Evolutionary conservation across 1,284 basidiomycete genomes (phyloP), one percentile per base, ranked within the genome.

Genomic region (Athelia psychrophila): DNA sequence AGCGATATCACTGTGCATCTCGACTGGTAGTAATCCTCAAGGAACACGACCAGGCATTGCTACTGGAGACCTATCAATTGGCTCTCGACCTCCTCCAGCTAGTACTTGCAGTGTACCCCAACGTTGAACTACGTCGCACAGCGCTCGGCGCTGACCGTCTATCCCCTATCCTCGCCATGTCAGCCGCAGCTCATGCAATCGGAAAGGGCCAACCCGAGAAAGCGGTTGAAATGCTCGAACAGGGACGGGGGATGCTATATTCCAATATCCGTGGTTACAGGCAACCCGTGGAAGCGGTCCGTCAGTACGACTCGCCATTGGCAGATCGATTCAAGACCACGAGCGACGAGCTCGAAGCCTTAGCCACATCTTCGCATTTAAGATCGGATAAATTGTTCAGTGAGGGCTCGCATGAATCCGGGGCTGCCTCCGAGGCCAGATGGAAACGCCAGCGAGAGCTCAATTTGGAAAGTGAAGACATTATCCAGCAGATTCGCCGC

Each of bases 181-280:
- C 74, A 50, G 69, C 70, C n/a, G 71, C 70, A 3, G 58, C 66
- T 13, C 67, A 61, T 53, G 61, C 66, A 2, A 70, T 76, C 20
- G 65, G 65, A 1, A 20, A 59, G 13, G 56, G 58, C 8, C 63
- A 72, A 48, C 68, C 71, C 49, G 54, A 63, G 8, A 50, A 57
- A 16, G 68, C 69, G 3, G 57, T 81, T 9, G 68, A 68, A 36
- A 48, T 68, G 19, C 54, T 72, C 1, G 70, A 72, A 51, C 59
- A 62, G 47, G 68, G 69, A 3, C 53, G 68, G 19, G 54, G 62
- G 1, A 38, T 70, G 6, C 54, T 71, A 2, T 71, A 67, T 68
- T 59, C 65, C 1, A 51, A 56, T 46, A 48, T 65, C 50, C 51
- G 54, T 1, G 57, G 56, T 2, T 61, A 63, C 27, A 57, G 63